Base-by-base conservation (phyloP, 169 alveolate genomes). In the Eimeria praecox region DNA sequence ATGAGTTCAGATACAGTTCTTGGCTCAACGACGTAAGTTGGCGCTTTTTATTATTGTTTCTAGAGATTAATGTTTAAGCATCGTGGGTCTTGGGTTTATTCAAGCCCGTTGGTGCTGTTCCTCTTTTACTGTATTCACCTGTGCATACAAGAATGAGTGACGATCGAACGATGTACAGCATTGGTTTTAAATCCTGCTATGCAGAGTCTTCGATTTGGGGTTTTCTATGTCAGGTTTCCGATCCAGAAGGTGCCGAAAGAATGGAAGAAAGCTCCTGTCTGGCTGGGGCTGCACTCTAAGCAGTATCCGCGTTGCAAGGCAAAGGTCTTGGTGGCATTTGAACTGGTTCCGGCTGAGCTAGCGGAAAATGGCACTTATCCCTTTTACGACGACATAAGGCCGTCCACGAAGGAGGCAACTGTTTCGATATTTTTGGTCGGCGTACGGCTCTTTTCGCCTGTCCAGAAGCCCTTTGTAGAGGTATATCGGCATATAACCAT, bases 201-300 rank as follows among this genome's bases (percentile, higher is more conserved):
- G 27, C 22, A n/a, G 27, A 0, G 30, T 33, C 64, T 77, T 22
- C 10, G 59, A 33, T 24, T 38, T 46, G 85, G 27, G 44, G 18
- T 38, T 18, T 9, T 73, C 8, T 95, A 90, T 89, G 97, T 96
- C 95, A 96, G 97, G 27, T 98, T 90, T 75, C 98, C 98, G 49
- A 95, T 98, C 33, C 95, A 78, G 94, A 97, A 98, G 91, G 98
- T 98, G 77, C 99, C 99, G 10, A 96, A 96, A 66, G 99, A 97
- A 95, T 98, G 99, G 99, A 97, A 96, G 71, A 95, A 97, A 85
- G 98, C 98, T 16, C 99, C 99, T 24, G 97, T 96, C 38, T 98
- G 99, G 99, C 96, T 98, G 42, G 95, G 82, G 52, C 97, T 98
- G 38, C 98, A 97, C 86, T 97, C 99, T 40, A 96, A 97, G 22